These are phyloP conservation scores for Penicillium herquei DNA, from an alignment of 495 filamentous ascomycete genomes.

Conservation along the genomic window DNA sequence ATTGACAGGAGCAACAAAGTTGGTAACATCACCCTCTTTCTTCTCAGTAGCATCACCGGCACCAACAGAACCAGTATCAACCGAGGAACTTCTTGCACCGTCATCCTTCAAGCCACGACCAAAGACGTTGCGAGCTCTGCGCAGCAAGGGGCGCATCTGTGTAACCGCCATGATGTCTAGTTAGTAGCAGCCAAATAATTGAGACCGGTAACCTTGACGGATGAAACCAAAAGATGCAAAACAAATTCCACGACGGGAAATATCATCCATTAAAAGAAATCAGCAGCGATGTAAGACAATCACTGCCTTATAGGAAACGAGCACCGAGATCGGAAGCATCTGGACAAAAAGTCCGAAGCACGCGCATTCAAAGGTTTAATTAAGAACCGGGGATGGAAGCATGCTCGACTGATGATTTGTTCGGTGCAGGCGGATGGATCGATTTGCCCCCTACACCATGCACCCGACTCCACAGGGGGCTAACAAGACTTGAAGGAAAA, in stretches of 20 bases:
- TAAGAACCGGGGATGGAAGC: background rate
- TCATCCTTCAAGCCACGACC: background rate
- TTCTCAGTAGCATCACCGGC: background rate
- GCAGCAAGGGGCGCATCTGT: slow-evolving; percentile 6
- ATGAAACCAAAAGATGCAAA: background rate
- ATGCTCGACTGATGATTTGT: background rate
- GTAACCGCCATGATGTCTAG: slow-evolving; percentile 1
- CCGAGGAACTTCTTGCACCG: background rate
- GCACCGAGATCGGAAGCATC: slow-evolving; percentile 8
- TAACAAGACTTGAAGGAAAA: background rate
- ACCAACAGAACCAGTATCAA: background rate
- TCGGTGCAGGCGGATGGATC: background rate
- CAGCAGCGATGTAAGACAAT: background rate
- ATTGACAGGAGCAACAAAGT: slow-evolving; percentile 49
- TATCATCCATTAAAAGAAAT: background rate
- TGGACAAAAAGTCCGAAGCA: background rate
- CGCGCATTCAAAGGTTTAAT: background rate
- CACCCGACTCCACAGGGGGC: background rate
- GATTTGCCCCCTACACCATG: slow-evolving; percentile 1
- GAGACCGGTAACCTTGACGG: too few relatives aligned
- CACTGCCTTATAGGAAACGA: slow-evolving; percentile 2
- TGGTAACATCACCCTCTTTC: slow-evolving; percentile 2
- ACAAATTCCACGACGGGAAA: background rate
- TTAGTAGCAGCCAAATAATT: background rate
- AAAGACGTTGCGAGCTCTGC: slow-evolving; percentile 3